Percentiles rank a stretch among this genome's conserved stretches.
Conservation (phyloP, 192 early-diverging fungal species). For the Coemansia sp. region DNA sequence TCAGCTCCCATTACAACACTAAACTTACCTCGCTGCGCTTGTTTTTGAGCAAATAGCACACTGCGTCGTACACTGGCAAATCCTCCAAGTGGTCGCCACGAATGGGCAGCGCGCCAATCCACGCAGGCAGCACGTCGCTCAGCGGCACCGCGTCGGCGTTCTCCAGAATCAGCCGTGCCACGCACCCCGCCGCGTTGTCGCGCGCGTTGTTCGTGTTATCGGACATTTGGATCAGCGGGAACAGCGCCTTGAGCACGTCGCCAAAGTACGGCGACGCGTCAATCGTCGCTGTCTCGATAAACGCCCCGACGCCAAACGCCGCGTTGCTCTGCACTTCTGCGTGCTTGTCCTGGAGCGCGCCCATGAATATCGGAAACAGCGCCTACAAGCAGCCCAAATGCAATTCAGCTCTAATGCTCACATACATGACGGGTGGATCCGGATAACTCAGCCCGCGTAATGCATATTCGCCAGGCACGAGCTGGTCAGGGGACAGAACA, state of each 20-base stretch:
- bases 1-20: too few species aligned
- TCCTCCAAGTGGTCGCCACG: constrained; percentile 78
- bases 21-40: constrained; percentile 47
- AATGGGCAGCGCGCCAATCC: constrained; percentile 69
- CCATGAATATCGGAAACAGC: constrained; percentile 69
- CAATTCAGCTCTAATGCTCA: constrained; percentile 1
- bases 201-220: constrained; percentile 51
- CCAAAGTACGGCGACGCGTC: constrained; percentile 71
- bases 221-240: constrained; percentile 60
- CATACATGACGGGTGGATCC: too few species aligned
- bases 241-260: constrained; percentile 61
- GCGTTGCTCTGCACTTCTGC: constrained; percentile 86
- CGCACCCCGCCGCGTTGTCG: constrained; percentile 81
- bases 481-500: too few species aligned
- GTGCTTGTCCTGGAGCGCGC: constrained; percentile 72
- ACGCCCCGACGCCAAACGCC: constrained; percentile 75
- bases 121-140: constrained; percentile 67
- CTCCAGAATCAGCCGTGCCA: constrained; percentile 71
- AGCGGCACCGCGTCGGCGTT: constrained; percentile 69
- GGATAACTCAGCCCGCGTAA: too few species aligned
- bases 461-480: too few species aligned
- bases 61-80: constrained; percentile 68
- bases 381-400: constrained; percentile 23
- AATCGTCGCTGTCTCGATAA: constrained; percentile 64
- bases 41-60: constrained; percentile 64